phyloP scores from a whole-genome alignment of 2,329 filamentous ascomycete species.

The Bipolaris zeicola region DNA sequence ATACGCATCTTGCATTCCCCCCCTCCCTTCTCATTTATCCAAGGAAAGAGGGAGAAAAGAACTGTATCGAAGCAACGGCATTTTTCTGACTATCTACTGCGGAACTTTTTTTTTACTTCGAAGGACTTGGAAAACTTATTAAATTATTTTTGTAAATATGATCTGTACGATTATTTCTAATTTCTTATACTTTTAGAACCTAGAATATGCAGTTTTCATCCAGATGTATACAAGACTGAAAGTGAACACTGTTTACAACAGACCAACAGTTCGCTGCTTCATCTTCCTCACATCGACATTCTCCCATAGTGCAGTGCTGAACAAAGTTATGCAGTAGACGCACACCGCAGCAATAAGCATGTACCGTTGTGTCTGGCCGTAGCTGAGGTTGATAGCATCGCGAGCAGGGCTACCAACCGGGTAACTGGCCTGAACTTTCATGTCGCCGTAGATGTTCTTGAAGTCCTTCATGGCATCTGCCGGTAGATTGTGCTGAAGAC shows the following conservation, averaged over 20 bases:
- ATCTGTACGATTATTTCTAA: neutral
- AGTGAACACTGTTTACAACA: slow-evolving; percentile 26
- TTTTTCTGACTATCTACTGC: too few species aligned
- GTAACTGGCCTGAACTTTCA: slow-evolving; percentile 62
- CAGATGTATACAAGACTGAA: too few species aligned
- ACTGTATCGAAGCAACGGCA: too few species aligned
- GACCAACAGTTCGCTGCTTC: slow-evolving; percentile 42
- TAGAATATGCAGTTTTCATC: neutral
- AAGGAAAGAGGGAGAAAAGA: too few species aligned
- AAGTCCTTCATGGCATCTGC: slow-evolving; percentile 47
- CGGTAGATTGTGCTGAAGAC: slow-evolving; percentile 56
- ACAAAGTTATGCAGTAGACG: slow-evolving; percentile 32
- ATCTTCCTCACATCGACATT: slow-evolving; percentile 40
- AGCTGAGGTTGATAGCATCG: slow-evolving; percentile 48
- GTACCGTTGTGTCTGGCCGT: slow-evolving; percentile 44
- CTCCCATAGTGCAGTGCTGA: slow-evolving; percentile 37
- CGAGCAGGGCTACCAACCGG: slow-evolving; percentile 57
- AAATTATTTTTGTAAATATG: neutral
- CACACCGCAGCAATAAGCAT: slow-evolving; percentile 46
- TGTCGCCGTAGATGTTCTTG: slow-evolving; percentile 55
- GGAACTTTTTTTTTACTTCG: too few species aligned
- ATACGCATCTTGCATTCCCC: too few species aligned
- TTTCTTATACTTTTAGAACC: neutral
- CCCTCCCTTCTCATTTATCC: too few species aligned
- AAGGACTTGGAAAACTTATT: too few species aligned